phyloP scores from a whole-genome alignment of 768 basidiomycete genomes.

The Pulveroboletus sp. region DNA sequence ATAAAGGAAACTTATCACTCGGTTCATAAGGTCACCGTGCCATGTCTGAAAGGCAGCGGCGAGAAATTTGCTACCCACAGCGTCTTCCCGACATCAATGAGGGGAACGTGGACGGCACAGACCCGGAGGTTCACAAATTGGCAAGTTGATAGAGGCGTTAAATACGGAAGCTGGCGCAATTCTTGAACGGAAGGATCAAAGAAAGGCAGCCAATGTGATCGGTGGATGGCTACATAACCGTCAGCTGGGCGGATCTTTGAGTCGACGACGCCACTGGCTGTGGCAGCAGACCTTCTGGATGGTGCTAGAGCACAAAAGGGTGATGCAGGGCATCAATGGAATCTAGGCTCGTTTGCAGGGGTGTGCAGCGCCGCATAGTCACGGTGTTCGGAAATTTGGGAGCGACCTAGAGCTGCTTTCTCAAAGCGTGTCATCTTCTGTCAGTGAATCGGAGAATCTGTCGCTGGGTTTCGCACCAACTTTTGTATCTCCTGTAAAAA shows the following conservation, averaged over 20 bases:
- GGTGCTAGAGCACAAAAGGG: background rate
- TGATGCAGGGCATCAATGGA: background rate
- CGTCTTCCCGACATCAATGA: background rate
- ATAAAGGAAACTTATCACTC: background rate
- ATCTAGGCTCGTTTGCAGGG: background rate
- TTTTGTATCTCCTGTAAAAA: constrained; percentile 6
- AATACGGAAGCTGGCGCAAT: background rate
- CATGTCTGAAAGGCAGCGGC: background rate
- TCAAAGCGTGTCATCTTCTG: constrained; percentile 3
- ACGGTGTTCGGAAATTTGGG: background rate
- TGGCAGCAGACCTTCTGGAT: background rate
- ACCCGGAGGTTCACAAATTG: background rate
- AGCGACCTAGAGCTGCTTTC: background rate
- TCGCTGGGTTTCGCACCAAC: constrained; percentile 17
- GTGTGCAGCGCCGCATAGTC: background rate
- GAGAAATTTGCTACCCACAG: background rate
- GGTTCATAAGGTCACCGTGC: background rate
- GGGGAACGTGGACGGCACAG: background rate
- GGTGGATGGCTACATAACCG: background rate
- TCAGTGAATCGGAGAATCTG: constrained; percentile 18
- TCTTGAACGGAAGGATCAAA: background rate
- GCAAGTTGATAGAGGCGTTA: background rate
- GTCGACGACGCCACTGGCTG: constrained; percentile 1
- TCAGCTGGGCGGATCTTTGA: background rate
- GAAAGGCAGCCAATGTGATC: background rate